A percentile compares a stretch with the other conserved stretches of the same genome.
Conservation (phyloP, 306 rosid genomes). For the Prunus mongolica region DNA sequence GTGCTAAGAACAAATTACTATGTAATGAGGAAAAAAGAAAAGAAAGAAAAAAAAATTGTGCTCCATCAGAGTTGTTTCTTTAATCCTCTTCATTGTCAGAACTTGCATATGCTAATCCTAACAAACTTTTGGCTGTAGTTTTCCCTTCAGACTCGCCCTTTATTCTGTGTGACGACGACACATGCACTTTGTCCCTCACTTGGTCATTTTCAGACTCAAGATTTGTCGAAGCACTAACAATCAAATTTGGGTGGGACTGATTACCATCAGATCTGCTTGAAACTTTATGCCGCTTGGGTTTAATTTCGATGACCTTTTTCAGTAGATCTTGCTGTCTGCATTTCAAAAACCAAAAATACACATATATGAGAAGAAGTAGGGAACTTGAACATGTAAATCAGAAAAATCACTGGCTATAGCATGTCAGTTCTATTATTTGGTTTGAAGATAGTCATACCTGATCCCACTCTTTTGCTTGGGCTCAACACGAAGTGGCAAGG, state of each 20-base stretch:
- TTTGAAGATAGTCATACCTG: conserved; percentile 45
- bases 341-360: conserved; percentile 2
- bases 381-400: not conserved
- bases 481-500: conserved; percentile 85
- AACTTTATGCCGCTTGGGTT: conserved; percentile 76
- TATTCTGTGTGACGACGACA: conserved; percentile 20
- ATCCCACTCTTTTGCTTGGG: conserved; percentile 94
- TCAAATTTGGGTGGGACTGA: conserved; percentile 24
- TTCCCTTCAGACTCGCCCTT: conserved; percentile 34
- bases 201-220: conserved; percentile 20
- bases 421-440: not conserved
- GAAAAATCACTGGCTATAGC: not conserved
- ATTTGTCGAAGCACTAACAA: conserved; percentile 12
- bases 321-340: conserved; percentile 87
- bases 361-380: not conserved
- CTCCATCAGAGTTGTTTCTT: conserved; percentile 7
- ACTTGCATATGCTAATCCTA: conserved; percentile 79
- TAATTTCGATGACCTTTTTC: conserved; percentile 82
- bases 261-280: conserved; percentile 31
- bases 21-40: conserved; percentile 9
- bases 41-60: not conserved
- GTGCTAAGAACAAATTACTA: not conserved
- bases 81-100: conserved; percentile 77
- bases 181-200: conserved; percentile 32
- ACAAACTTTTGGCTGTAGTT: conserved; percentile 55